Evolutionary conservation across 495 filamentous ascomycete genomes (phyloP), one percentile per base, ranked within the genome.

Genomic region (Bathelium albidoporum): DNA sequence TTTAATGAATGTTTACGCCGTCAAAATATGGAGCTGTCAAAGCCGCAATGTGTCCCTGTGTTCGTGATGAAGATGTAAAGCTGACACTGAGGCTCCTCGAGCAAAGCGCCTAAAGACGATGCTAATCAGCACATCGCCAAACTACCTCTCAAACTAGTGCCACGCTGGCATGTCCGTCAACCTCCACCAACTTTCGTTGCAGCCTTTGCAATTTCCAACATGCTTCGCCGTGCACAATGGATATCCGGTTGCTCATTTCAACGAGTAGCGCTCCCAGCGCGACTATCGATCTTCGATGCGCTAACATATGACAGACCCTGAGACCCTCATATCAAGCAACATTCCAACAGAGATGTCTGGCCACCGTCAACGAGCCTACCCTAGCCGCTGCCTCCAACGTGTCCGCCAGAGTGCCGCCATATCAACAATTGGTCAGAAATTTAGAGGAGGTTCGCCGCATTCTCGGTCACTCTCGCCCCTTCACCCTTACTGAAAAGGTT

Each of bases 401-500:
- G 32, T 71, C 75, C 44, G 76, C 78, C 22, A 80, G 85, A 65
- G 81, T 78, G 63, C 85, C 85, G 20, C 85, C 85, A n/a, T 89
- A 89, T 73, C 69, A 74, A 11, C 85, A 83, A 69, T 81, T 88
- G 29, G 70, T 84, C 28, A 73, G 76, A 32, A 82, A 80, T 59
- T 77, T 90, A 9, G 70, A 76, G 16, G 72, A 85, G 70, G 90
- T 95, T 28, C 88, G 90, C 24, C 80, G 82, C 31, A 81, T 95
- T 7, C 80, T 95, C 32, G 87, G 88, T 2, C 73, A 77, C 22
- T 73, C 77, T 10, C 83, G 86, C 45, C 79, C 80, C 24, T 83
- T 98, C 39, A 96, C 94, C 2, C 81, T 97, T 39, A 90, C 94
- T 55, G 94, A 98, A 76, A 98, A 98, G 81, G 96, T 97, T 65